Base-by-base conservation (phyloP, 306 rosid species). In the Prunus armeniaca region DNA sequence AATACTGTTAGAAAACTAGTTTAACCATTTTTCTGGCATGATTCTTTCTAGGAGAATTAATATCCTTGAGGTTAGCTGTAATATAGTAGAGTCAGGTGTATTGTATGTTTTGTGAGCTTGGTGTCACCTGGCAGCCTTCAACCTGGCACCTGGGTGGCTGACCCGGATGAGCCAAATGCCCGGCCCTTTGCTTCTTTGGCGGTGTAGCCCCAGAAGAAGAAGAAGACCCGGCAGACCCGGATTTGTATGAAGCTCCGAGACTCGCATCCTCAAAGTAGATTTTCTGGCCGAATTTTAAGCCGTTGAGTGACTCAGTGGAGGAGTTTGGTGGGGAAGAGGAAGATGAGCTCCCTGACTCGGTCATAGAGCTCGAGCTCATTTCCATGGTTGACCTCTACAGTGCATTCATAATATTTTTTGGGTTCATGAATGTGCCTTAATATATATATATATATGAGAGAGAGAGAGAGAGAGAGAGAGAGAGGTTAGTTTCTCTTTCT, bases 101-200 rank as follows among this genome's bases (percentile, higher is more conserved):
- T 38, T 38, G 2, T 38, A 38, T 38, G 43, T 38, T 38, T 38
- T 38, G 43, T 38, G 9, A 38, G 43, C 2, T 38, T 38, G 43
- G 43, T 38, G 43, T 38, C 43, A 38, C 43, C 71, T 82, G 76
- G 67, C 98, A 95, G 2, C 97, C 97, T 65, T 95, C 92, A 60
- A 95, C 98, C 86, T 95, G 98, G 65, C 98, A 95, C 89, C 95
- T 78, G 3, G 98, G 97, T 14, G 91, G 94, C 54, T 85, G 93
- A 73, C 79, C 81, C 20, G 78, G 79, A 12, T 77, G 89, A 74
- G 71, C 77, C 2, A 80, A 76, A 0, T 41, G 12, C 47, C 55
- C 24, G 85, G 18, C 74, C 74, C 87, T 87, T 62, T 83, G 86
- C 79, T 86, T 90, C 52, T 88, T 79, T 24, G 85, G 76, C 68